phyloP scores from a whole-genome alignment of 768 basidiomycete species.

The Chalciporus sphaerocephalus region DNA sequence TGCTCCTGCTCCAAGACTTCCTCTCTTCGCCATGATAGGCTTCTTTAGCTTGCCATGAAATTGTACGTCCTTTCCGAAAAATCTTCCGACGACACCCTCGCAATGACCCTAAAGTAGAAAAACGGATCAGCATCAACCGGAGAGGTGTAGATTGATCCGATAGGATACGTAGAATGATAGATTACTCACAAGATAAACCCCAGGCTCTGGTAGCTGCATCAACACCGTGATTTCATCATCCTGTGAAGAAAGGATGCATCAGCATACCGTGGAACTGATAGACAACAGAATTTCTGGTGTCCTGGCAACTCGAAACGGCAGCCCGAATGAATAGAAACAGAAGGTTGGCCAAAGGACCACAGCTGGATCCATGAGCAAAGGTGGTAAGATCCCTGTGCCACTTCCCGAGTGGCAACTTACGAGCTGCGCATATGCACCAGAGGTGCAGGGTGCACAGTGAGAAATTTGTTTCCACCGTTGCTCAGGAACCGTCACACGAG shows the following conservation, averaged over 20 bases:
- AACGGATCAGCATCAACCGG: conserved; percentile 1
- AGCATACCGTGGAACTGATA: conserved; percentile 2
- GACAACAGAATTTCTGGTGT: no score
- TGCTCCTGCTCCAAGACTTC: conserved; percentile 15
- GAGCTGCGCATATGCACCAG: not conserved
- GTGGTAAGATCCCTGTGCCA: no score
- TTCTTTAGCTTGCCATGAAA: conserved; percentile 76
- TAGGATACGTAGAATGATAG: not conserved
- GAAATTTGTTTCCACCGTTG: not conserved
- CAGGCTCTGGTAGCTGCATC: conserved; percentile 60
- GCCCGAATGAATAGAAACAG: not conserved
- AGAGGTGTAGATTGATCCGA: not conserved
- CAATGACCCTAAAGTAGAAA: conserved; percentile 61
- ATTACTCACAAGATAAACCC: conserved; percentile 56
- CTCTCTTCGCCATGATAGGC: conserved; percentile 70
- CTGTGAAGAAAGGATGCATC: conserved; percentile 35
- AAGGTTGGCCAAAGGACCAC: no score
- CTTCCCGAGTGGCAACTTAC: not conserved
- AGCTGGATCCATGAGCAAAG: no score
- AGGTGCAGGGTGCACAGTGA: not conserved
- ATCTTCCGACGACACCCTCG: conserved; percentile 81
- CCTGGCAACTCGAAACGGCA: not conserved
- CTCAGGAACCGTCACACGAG: no score
- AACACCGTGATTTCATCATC: conserved; percentile 77
- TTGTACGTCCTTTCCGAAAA: conserved; percentile 56